Evolutionary conservation across 352 stramenopile genomes (phyloP), one percentile per base, ranked within the genome.

Genomic region (Globisporangium viniferum): DNA sequence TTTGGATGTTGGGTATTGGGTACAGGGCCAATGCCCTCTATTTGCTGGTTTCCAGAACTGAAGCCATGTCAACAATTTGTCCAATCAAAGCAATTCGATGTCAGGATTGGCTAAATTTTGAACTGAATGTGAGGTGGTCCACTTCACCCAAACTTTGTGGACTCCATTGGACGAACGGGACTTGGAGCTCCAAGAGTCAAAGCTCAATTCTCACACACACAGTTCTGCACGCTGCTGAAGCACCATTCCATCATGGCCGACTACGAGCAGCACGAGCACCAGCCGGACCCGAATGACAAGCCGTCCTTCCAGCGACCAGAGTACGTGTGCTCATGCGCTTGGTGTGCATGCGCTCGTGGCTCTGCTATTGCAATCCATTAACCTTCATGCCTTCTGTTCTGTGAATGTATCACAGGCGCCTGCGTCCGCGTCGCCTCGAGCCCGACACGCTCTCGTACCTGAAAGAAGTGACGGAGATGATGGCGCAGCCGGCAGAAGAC

Each of bases 381-480:
- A 69, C 4, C n/a, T 58, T 29, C 5, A 9, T 9, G 31, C 35
- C 36, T 4, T 7, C 33, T 53, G 6, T n/a, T 55, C 8, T 44
- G 5, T 46, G 31, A 44, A 12, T 57, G 12, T n/a, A 15, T 8
- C 8, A 49, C 58, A 94, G 86, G 68, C 84, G 84, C 59, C 24
- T 93, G 61, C 83, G 87, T 33, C 87, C 87, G 35, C 87, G 87
- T 65, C 80, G 87, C 22, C 72, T 94, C 10, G 87, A 94, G 73
- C 77, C 81, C 0, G 85, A 93, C 71, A 92, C 85, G 54, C 72
- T 93, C 63, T 87, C 84, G n/a, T 93, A 94, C 63, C 66, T 94
- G 1, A 90, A 93, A 64, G 87, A 94, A 57, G 85, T 93, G 66
- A 88, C 77, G n/a, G 83, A 92, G 67, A 90, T 90, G 77, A 59